These are phyloP conservation scores for Neocatenulostroma microsporum DNA, from an alignment of 2,329 filamentous ascomycete species.

Conservation along the genomic window DNA sequence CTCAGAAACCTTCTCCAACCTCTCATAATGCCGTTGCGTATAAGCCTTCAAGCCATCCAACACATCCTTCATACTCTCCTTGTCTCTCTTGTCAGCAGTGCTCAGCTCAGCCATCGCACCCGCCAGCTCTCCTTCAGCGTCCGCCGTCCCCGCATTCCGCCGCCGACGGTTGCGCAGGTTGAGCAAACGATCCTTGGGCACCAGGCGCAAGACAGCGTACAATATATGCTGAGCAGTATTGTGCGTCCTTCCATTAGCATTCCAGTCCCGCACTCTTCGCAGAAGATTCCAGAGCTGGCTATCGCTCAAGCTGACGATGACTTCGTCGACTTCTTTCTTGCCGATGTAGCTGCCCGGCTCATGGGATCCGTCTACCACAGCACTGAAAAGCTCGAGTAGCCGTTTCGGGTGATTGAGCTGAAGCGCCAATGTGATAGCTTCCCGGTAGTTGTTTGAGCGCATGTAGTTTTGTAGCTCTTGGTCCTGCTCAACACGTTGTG, in stretches of 20 bases:
- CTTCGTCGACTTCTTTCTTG: slow-evolving; percentile 65
- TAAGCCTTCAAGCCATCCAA: slow-evolving; percentile 82
- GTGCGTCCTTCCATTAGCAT: slow-evolving; percentile 84
- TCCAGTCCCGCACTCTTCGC: slow-evolving; percentile 85
- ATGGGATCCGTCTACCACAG: slow-evolving; percentile 58
- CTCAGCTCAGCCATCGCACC: slow-evolving; percentile 26
- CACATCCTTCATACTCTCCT: slow-evolving; percentile 70
- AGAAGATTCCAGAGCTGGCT: slow-evolving; percentile 81
- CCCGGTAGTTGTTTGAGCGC: slow-evolving; percentile 75
- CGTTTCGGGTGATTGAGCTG: slow-evolving; percentile 91
- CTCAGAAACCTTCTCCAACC: slow-evolving; percentile 82
- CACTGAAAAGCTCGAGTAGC: slow-evolving; percentile 73
- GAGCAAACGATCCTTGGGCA: slow-evolving; percentile 70
- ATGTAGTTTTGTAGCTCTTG: slow-evolving; percentile 93
- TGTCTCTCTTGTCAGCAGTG: slow-evolving; percentile 28
- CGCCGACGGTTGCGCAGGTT: slow-evolving; percentile 26
- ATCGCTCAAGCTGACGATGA: slow-evolving; percentile 68
- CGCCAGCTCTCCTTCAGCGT: slow-evolving; percentile 22
- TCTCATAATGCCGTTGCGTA: slow-evolving; percentile 84
- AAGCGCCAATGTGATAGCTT: slow-evolving; percentile 84
- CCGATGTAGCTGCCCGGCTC: slow-evolving; percentile 60
- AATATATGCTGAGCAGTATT: slow-evolving; percentile 79
- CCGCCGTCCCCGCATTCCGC: slow-evolving; percentile 15
- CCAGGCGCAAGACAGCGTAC: slow-evolving; percentile 68
- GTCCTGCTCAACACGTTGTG: slow-evolving; percentile 82